Conservation (phyloP, 2,329 filamentous ascomycete species). For the Aspergillus ochraceus region DNA sequence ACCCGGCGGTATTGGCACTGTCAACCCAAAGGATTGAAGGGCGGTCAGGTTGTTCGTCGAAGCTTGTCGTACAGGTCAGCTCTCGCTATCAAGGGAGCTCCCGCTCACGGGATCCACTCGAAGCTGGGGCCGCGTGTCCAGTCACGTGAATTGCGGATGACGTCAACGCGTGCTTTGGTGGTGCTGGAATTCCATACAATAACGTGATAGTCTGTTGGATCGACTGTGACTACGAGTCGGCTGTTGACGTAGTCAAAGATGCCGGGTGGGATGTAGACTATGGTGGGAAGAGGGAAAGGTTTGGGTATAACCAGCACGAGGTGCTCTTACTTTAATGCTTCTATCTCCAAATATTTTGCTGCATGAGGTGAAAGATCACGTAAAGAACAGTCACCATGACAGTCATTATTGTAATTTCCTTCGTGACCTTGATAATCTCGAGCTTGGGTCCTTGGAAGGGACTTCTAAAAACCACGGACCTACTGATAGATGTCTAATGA, state of each 20-base stretch:
- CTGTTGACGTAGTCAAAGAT: neutral
- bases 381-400: too few species aligned
- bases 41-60: neutral
- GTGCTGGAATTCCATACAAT: neutral
- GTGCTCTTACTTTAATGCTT: too few species aligned
- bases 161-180: constrained; percentile 6
- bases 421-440: too few species aligned
- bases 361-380: too few species aligned
- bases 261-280: neutral
- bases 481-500: too few species aligned
- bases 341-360: too few species aligned
- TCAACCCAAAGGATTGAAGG: neutral
- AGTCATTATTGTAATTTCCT: too few species aligned
- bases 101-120: constrained; percentile 10
- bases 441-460: too few species aligned
- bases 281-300: neutral
- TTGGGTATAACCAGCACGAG: neutral
- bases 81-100: constrained; percentile 7
- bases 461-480: too few species aligned
- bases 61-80: constrained; percentile 3
- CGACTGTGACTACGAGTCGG: too few species aligned
- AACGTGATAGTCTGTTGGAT: too few species aligned
- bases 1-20: neutral
- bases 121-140: constrained; percentile 15
- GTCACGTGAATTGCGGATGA: constrained; percentile 15